phyloP scores from a whole-genome alignment of 2,329 filamentous ascomycete species.

The Coleophoma cylindrospora region DNA sequence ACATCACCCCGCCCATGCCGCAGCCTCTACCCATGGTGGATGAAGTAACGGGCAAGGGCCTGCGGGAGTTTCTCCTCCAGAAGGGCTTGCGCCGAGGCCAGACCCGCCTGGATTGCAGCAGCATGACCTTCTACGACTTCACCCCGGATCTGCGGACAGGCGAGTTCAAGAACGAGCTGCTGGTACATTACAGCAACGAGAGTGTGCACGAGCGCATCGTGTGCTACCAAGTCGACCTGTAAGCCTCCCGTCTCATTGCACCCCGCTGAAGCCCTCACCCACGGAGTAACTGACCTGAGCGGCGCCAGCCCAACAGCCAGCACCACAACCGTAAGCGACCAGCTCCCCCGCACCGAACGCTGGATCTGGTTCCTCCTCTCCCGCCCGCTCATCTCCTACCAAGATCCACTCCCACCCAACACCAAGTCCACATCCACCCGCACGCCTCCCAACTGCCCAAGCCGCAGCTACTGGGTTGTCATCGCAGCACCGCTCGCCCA shows the following conservation, averaged over 20 bases:
- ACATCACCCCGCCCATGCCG: background rate
- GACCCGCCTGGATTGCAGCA: constrained; percentile 12
- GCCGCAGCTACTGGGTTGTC: constrained; percentile 14
- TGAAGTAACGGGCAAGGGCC: constrained; percentile 17
- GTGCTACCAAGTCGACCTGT: constrained; percentile 22
- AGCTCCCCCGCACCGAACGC: constrained; percentile 4
- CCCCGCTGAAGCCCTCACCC: no score
- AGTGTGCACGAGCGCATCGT: constrained; percentile 10
- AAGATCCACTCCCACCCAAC: background rate
- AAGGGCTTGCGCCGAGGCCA: constrained; percentile 12
- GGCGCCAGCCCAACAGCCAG: background rate
- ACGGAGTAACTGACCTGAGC: constrained; percentile 2
- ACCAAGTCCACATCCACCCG: background rate
- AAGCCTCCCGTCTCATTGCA: constrained; percentile 8
- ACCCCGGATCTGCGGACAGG: constrained; percentile 15
- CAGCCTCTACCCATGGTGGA: constrained; percentile 8
- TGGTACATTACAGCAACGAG: constrained; percentile 13
- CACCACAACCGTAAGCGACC: background rate
- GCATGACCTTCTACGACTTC: constrained; percentile 22
- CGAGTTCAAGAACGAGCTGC: constrained; percentile 8
- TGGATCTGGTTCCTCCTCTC: constrained; percentile 23
- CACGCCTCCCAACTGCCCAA: constrained; percentile 17
- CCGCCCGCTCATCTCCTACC: constrained; percentile 10
- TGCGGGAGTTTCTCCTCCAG: constrained; percentile 18
- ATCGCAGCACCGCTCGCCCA: constrained; percentile 21